These are phyloP conservation scores for Talaromyces marneffei DNA, from an alignment of 2,329 filamentous ascomycete species.

Conservation along the genomic window DNA sequence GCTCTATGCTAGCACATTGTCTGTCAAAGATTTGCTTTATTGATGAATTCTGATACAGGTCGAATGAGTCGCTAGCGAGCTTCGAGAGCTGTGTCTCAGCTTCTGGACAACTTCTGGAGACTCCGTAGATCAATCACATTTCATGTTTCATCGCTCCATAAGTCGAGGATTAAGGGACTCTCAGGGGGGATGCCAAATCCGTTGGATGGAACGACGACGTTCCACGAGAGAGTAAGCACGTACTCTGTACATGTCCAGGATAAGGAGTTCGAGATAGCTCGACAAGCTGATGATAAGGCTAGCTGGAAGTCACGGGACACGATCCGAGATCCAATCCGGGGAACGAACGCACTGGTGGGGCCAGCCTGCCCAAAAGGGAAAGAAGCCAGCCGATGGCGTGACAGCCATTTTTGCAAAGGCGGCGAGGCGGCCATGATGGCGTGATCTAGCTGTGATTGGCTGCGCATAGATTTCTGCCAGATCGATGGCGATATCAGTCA, in stretches of 20 bases:
- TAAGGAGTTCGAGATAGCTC: not conserved
- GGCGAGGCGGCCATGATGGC: not conserved
- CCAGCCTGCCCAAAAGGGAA: not conserved
- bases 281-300: not conserved
- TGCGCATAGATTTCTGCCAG: not conserved
- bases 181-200: not conserved
- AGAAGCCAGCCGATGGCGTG: not conserved
- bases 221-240: not conserved
- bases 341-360: not conserved
- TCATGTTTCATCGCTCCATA: not conserved
- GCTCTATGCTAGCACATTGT: not conserved
- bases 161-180: not conserved
- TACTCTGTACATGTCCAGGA: too few species aligned
- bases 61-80: not conserved
- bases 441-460: not conserved
- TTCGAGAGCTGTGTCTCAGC: not conserved
- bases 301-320: not conserved
- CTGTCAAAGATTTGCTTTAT: slow-evolving; percentile 9
- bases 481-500: slow-evolving; percentile 4
- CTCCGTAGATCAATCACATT: slow-evolving; percentile 1
- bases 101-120: not conserved
- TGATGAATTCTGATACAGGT: not conserved
- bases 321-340: slow-evolving; percentile 10
- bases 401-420: not conserved
- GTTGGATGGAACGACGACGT: not conserved